Evolutionary conservation across 768 basidiomycete genomes (phyloP).

Genomic region (Calvatia gigantea): DNA sequence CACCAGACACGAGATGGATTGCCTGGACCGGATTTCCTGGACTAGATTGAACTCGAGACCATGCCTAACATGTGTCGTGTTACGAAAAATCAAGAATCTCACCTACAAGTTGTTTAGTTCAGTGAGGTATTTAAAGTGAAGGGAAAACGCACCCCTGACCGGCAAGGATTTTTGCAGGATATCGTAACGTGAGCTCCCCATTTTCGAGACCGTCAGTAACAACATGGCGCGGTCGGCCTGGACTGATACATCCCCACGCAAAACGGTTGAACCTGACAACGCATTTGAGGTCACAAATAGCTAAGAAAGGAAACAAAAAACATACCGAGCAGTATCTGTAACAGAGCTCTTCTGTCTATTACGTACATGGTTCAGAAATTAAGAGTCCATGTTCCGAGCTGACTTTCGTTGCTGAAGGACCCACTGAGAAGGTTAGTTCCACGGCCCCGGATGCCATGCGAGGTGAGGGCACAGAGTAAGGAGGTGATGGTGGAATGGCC

Average conservation of each 20-base stretch:
- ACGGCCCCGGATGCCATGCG: too few species aligned
- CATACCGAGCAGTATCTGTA: constrained; percentile 67
- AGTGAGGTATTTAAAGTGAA: constrained; percentile 4
- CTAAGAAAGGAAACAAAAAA: constrained; percentile 13
- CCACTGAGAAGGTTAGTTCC: constrained; percentile 97
- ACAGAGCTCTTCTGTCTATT: constrained; percentile 63
- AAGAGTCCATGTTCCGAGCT: constrained; percentile 93
- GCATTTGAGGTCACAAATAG: constrained; percentile 3
- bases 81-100: constrained; percentile 75
- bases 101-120: constrained; percentile 29
- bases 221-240: constrained; percentile 65
- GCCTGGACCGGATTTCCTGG: constrained; percentile 80
- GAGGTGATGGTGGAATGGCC: too few species aligned
- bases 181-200: constrained; percentile 90
- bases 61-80: constrained; percentile 85
- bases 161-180: constrained; percentile 85
- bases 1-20: constrained; percentile 87
- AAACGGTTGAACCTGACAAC: constrained; percentile 82
- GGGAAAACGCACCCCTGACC: constrained; percentile 59
- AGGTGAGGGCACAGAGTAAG: too few species aligned
- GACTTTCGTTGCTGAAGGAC: constrained; percentile 90
- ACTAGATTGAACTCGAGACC: constrained; percentile 97
- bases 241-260: constrained; percentile 78
- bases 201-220: constrained; percentile 97
- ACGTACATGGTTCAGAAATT: constrained; percentile 75